These are phyloP conservation scores for Globisporangium paroecandrum DNA, from an alignment of 352 stramenopile genomes.

Conservation along the genomic window DNA sequence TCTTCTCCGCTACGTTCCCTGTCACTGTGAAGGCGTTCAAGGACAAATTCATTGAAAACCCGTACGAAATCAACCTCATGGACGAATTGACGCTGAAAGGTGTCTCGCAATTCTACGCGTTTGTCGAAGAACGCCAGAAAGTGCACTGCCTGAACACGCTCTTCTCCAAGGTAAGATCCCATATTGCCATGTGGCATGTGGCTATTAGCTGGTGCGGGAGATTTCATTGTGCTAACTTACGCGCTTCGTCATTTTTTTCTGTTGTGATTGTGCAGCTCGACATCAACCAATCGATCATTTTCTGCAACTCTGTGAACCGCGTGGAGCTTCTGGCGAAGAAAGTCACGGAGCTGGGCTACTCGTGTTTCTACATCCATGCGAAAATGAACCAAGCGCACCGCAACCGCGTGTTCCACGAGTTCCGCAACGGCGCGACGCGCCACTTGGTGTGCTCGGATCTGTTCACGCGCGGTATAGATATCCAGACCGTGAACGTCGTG, in stretches of 20 bases:
- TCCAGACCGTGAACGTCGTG: conserved; percentile 99
- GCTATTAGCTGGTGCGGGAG: not conserved
- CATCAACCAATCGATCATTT: conserved; percentile 99
- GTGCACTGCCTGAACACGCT: conserved; percentile 99
- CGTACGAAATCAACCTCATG: conserved; percentile 99
- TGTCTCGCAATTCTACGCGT: conserved; percentile 99
- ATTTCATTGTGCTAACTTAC: not conserved
- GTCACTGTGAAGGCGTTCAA: conserved; percentile 99
- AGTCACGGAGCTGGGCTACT: conserved; percentile 99
- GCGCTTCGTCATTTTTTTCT: conserved; percentile 20
- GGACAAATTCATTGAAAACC: conserved; percentile 97
- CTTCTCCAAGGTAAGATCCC: conserved; percentile 87
- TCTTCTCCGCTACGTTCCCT: conserved; percentile 99
- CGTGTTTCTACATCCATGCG: conserved; percentile 99
- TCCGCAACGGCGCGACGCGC: conserved; percentile 96
- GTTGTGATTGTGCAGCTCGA: conserved; percentile 65
- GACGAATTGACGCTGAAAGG: conserved; percentile 98
- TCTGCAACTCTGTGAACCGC: conserved; percentile 99
- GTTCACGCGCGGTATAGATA: conserved; percentile 99
- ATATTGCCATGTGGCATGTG: not conserved
- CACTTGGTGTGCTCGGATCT: conserved; percentile 98
- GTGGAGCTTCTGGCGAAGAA: conserved; percentile 99
- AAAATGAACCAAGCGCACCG: conserved; percentile 99
- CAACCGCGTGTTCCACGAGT: conserved; percentile 99
- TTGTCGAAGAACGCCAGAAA: conserved; percentile 99